Evolutionary conservation across 2,329 filamentous ascomycete species (phyloP).

Genomic region (Emergomyces orientalis): DNA sequence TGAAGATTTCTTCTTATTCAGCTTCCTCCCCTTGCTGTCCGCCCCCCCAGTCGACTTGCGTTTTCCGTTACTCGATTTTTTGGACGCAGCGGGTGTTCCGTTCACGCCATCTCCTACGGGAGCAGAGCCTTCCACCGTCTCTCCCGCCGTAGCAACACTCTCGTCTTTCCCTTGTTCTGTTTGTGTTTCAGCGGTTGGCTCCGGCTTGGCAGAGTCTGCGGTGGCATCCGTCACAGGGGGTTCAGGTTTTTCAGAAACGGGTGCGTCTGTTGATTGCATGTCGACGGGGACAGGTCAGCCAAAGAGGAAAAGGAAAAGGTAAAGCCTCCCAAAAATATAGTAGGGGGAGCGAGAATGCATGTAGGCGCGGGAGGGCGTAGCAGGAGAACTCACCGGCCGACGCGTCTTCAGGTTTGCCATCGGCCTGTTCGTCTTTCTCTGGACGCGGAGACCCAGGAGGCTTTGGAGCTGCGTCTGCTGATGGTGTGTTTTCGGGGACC

Average conservation of each 20-base stretch:
- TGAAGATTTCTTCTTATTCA: constrained; percentile 77
- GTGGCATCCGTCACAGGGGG: constrained; percentile 3
- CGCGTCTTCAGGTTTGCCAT: constrained; percentile 22
- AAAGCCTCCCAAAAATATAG: not conserved
- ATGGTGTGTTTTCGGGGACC: constrained; percentile 23
- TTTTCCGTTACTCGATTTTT: constrained; percentile 44
- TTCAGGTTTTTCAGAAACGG: constrained; percentile 22
- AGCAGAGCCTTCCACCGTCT: constrained; percentile 19
- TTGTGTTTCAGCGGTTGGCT: not conserved
- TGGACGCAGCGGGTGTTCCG: constrained; percentile 41
- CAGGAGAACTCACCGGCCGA: constrained; percentile 22
- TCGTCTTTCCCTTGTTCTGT: constrained; percentile 17
- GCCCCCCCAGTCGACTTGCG: constrained; percentile 65
- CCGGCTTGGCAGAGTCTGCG: constrained; percentile 23
- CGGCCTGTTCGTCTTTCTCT: constrained; percentile 19
- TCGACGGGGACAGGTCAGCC: constrained; percentile 4
- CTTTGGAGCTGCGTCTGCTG: constrained; percentile 18
- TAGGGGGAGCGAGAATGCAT: not conserved
- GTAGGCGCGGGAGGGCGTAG: not conserved
- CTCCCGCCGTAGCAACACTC: constrained; percentile 15
- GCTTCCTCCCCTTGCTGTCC: constrained; percentile 65
- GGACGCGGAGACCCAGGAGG: constrained; percentile 16
- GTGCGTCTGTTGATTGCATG: constrained; percentile 13
- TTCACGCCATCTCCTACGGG: constrained; percentile 31
- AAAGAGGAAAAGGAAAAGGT: not conserved